These are phyloP conservation scores for Blastobotrys petasosporus DNA, from an alignment of 1,139 yeast genomes.

Conservation along the genomic window DNA sequence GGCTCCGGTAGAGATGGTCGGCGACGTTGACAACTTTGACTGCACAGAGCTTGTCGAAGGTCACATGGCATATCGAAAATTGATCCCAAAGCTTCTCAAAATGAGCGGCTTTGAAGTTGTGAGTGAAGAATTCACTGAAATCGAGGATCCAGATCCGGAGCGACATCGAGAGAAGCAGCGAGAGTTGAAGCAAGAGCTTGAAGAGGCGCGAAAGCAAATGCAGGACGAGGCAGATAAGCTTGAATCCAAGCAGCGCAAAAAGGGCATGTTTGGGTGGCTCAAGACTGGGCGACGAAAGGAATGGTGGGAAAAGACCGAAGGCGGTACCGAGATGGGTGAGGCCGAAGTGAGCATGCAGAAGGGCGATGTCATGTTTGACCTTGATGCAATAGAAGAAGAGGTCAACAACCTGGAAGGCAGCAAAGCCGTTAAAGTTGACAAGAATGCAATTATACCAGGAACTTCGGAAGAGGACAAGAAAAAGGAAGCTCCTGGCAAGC, in stretches of 20 bases:
- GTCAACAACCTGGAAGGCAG: constrained; percentile 23
- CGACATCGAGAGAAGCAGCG: constrained; percentile 71
- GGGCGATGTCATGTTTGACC: constrained; percentile 32
- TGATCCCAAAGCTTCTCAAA: constrained; percentile 75
- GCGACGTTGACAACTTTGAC: constrained; percentile 76
- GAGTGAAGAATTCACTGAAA: constrained; percentile 88
- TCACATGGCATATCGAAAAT: constrained; percentile 93
- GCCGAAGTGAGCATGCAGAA: constrained; percentile 16
- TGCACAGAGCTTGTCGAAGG: constrained; percentile 86
- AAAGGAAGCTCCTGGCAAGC: constrained; percentile 7
- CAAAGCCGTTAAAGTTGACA: constrained; percentile 11
- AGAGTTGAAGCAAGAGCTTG: constrained; percentile 74
- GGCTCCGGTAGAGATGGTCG: constrained; percentile 56
- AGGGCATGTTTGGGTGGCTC: constrained; percentile 46
- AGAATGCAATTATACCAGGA: constrained; percentile 12
- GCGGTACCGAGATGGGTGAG: constrained; percentile 18
- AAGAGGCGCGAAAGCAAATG: constrained; percentile 63
- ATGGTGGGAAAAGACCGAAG: constrained; percentile 78
- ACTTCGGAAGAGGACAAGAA: constrained; percentile 6
- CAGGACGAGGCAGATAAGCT: constrained; percentile 27
- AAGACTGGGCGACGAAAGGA: constrained; percentile 64
- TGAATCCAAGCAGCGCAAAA: constrained; percentile 34
- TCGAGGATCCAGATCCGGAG: constrained; percentile 94
- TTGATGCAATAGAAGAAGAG: constrained; percentile 35
- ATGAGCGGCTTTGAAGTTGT: constrained; percentile 73